phyloP scores from a whole-genome alignment of 768 basidiomycete genomes.

The Rubroboletus satanas region DNA sequence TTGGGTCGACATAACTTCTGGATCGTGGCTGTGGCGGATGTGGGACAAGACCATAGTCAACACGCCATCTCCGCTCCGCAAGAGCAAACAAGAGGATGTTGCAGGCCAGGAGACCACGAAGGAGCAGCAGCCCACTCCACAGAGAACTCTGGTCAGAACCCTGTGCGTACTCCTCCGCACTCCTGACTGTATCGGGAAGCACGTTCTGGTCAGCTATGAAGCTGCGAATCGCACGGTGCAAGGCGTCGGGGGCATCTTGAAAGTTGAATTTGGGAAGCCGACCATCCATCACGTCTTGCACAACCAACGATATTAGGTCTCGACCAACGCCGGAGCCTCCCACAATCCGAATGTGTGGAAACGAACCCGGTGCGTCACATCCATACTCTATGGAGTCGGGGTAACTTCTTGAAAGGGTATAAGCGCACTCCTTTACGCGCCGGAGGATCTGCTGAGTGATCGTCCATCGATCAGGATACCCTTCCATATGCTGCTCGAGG shows the following conservation, averaged over 20 bases:
- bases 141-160: background rate
- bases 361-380: background rate
- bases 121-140: conserved; percentile 1
- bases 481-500: background rate
- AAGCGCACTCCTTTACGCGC: background rate
- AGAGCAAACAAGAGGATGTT: conserved; percentile 21
- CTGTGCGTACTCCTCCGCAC: conserved; percentile 1
- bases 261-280: background rate
- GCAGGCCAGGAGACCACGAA: conserved; percentile 30
- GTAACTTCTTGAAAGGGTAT: background rate
- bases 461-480: background rate
- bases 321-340: background rate
- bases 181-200: background rate
- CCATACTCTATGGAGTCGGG: background rate
- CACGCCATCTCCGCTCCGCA: conserved; percentile 22
- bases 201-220: background rate
- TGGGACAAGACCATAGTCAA: conserved; percentile 16
- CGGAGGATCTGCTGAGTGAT: background rate
- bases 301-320: background rate
- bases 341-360: background rate
- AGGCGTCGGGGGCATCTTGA: background rate
- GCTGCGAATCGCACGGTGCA: too few species aligned
- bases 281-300: background rate
- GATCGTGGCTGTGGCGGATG: too few species aligned
- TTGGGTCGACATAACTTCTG: background rate